Base-by-base conservation (phyloP, 805 yeast species). In the Saccharomycopsis sp. region DNA sequence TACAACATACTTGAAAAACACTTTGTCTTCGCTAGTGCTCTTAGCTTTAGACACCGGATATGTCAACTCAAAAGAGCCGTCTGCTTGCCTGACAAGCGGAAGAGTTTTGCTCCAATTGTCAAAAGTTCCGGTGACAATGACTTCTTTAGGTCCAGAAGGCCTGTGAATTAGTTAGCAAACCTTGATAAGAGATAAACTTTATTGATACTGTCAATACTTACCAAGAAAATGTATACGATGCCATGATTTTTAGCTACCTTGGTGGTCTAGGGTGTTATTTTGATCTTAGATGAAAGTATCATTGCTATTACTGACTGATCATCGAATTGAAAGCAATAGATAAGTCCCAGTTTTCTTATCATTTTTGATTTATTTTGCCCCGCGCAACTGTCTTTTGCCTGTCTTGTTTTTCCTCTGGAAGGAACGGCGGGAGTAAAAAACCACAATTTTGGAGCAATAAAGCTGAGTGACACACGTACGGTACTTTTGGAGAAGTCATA, bases 91-190 rank as follows among this genome's bases (percentile, higher is more conserved):
- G 51, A 83, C 87, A 60, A 85, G 71, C 18, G 83, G 84, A 55
- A 83, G 71, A 1, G 82, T 68, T 60, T 84, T 80, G 51, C 78
- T 66, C 91, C 91, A 86, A 64, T 81, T 74, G 66, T 84, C 89
- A 66, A 85, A 84, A 56, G 83, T 77, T 61, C 91, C 91, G 18
- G 91, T 85, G 54, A 86, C 80, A 63, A 81, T 74, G 58, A 86
- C 91, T 41, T 77, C 77, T 29, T 67, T 59, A 14, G 81, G 81
- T 58, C 89, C 87, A 9, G 72, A 65, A 56, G 81, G 78, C 79
- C 80, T n/a, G 21, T n/a, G n/a, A n/a, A n/a, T n/a, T n/a, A n/a
- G n/a, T n/a, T n/a, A n/a, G n/a, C 16, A 34, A 47, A 29, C 12
- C n/a, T 20, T 50, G 54, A 37, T 47, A 51, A 41, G 34, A 21